These are phyloP conservation scores for Senna siamea DNA, from an alignment of 306 rosid genomes.

Conservation along the genomic window DNA sequence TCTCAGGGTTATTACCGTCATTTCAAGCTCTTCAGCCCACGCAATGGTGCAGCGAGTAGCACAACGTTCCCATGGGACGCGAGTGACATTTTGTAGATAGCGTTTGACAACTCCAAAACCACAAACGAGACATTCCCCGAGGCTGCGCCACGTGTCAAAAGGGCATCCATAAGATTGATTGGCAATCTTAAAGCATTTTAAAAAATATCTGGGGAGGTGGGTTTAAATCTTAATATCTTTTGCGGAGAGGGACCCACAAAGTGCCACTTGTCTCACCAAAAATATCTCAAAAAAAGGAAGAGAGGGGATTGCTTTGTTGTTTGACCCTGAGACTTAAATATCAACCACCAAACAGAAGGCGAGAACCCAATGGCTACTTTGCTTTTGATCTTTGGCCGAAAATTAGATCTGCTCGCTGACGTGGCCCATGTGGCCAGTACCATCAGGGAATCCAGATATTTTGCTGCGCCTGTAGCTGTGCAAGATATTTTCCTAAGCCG, in stretches of 20 bases:
- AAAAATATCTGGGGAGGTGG: constrained; percentile 39
- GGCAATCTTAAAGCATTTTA: background rate
- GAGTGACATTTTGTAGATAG: background rate
- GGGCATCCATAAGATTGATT: background rate
- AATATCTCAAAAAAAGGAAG: constrained; percentile 3
- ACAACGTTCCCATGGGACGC: rapidly evolving
- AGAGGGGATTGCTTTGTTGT: background rate
- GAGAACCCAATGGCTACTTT: constrained; percentile 33
- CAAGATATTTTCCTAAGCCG: constrained; percentile 30
- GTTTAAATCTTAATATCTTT: constrained; percentile 13
- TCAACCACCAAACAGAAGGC: constrained; percentile 26
- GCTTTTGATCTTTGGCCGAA: constrained; percentile 34
- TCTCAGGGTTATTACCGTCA: background rate
- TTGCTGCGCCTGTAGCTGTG: constrained; percentile 2
- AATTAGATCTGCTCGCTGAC: constrained; percentile 37
- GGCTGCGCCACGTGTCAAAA: constrained; percentile 34
- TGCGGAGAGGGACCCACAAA: background rate
- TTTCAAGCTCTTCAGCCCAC: background rate
- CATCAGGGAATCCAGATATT: constrained; percentile 39
- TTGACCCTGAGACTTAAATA: background rate
- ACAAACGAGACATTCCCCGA: background rate
- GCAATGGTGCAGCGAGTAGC: constrained; percentile 13
- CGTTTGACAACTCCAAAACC: constrained; percentile 25
- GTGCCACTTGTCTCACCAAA: background rate
- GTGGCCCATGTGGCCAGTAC: constrained; percentile 30